phyloP scores from a whole-genome alignment of 495 filamentous ascomycete genomes.

The Mytilinidion resinicola region DNA sequence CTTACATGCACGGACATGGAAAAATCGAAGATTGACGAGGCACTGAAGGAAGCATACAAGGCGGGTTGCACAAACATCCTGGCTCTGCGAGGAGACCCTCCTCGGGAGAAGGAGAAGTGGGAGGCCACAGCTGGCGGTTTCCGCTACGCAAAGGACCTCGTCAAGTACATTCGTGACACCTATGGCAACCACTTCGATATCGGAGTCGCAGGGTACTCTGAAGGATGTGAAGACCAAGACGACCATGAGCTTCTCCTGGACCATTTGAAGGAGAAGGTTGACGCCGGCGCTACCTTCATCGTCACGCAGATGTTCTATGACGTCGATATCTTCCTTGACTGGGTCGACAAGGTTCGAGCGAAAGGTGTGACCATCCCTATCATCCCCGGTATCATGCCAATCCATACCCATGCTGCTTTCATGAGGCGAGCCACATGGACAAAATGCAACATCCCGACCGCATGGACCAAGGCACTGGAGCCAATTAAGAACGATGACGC shows the following conservation, averaged over 20 bases:
- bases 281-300: constrained; percentile 87
- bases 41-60: constrained; percentile 82
- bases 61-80: constrained; percentile 97
- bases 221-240: constrained; percentile 88
- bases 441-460: constrained; percentile 69
- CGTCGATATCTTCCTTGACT: constrained; percentile 84
- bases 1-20: constrained; percentile 99
- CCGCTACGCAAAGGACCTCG: constrained; percentile 86
- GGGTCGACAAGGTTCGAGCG: constrained; percentile 78
- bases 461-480: constrained; percentile 76
- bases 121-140: constrained; percentile 78
- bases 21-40: constrained; percentile 78
- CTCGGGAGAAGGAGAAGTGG: constrained; percentile 92
- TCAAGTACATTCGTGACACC: constrained; percentile 80
- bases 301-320: constrained; percentile 99
- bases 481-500: constrained; percentile 96
- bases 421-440: constrained; percentile 84
- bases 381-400: constrained; percentile 98
- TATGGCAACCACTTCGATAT: constrained; percentile 98
- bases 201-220: constrained; percentile 94
- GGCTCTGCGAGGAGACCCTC: constrained; percentile 89
- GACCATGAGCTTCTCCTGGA: constrained; percentile 80
- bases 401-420: constrained; percentile 90
- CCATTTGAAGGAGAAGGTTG: constrained; percentile 95
- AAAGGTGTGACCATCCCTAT: constrained; percentile 85